Base-by-base conservation (phyloP, 2,329 filamentous ascomycete genomes). In the Escovopsis sp. region DNA sequence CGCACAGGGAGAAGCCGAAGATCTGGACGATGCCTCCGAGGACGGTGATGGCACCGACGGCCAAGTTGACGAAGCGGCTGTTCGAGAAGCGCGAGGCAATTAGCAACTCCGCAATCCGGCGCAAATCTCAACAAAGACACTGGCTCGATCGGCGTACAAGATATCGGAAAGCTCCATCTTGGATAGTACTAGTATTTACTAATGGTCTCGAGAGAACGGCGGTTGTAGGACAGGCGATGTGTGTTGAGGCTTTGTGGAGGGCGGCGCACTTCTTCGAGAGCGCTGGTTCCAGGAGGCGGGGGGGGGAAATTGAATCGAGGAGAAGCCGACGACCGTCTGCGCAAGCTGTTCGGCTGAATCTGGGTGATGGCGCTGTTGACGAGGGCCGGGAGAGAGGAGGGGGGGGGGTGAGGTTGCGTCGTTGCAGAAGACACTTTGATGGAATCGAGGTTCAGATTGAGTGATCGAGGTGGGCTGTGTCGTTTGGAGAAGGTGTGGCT, bases 31-130 rank as follows among this genome's bases (percentile, higher is more conserved):
- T 71, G 54, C 87, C 89, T 51, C 88, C 89, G 37, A 94, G 70
- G 37, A 94, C 68, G 79, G 94, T 91, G 51, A 94, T 74, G 52
- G 81, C 80, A 54, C 81, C 91, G 49, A 93, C 79, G 54, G 70
- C 84, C 62, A 96, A 71, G 73, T 98, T 98, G 62, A 94, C 84
- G 58, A 96, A 78, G 58, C 91, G 91, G 69, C 89, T 96, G 60
- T 46, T 51, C 45, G 9, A 47, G 52, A 42, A 49, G 29, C 42
- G 40, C 41, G 38, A 20, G 20, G 20, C 20, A 49, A 53, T 46
- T 30, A 39, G 54, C 67, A 57, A 68, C 63, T 57, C 45, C 46
- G 45, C 3, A 20, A 5, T 42, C 43, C 10, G 16, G n/a, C 13
- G n/a, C 34, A 20, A 20, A 6, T 37, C 24, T 27, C 42, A 37